Conservation (phyloP, 139 green algal species). For the Diplosphaera chodatii region DNA sequence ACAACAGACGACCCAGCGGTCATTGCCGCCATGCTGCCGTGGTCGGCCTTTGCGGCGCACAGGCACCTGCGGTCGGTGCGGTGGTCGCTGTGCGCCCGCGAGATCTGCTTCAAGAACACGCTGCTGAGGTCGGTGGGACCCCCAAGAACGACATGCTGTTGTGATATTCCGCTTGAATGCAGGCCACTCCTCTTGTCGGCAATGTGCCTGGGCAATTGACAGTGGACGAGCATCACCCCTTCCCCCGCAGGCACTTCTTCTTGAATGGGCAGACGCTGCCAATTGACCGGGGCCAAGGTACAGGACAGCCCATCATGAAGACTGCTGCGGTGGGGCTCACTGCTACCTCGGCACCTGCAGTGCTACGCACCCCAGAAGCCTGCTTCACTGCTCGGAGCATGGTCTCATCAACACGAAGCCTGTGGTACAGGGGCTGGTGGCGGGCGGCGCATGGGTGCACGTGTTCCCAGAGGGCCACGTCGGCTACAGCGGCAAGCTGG, state of each 20-base stretch:
- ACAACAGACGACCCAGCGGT: constrained; percentile 82
- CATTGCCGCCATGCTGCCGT: constrained; percentile 60
- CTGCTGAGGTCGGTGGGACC: constrained; percentile 69
- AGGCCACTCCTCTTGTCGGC: too few relatives aligned
- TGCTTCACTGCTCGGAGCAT: too few relatives aligned
- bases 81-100: constrained; percentile 77
- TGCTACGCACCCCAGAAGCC: too few relatives aligned
- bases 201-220: too few relatives aligned
- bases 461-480: constrained; percentile 84
- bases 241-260: constrained; percentile 69
- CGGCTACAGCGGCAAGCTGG: constrained; percentile 56
- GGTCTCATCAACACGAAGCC: too few relatives aligned
- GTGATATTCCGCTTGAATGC: too few relatives aligned
- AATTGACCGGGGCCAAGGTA: constrained; percentile 59
- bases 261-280: constrained; percentile 77
- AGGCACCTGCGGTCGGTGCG: constrained; percentile 45
- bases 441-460: constrained; percentile 74
- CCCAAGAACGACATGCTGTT: too few relatives aligned
- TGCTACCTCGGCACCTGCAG: too few relatives aligned
- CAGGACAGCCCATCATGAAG: constrained; percentile 61
- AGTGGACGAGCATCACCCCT: too few relatives aligned
- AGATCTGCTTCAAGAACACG: constrained; percentile 77
- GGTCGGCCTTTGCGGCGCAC: constrained; percentile 66
- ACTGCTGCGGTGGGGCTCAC: constrained; percentile 24
- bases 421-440: constrained; percentile 14